A percentile compares a stretch with the other conserved stretches of the same genome.
phyloP scores from a whole-genome alignment of 2,329 filamentous ascomycete species.

The Nakataea oryzae region DNA sequence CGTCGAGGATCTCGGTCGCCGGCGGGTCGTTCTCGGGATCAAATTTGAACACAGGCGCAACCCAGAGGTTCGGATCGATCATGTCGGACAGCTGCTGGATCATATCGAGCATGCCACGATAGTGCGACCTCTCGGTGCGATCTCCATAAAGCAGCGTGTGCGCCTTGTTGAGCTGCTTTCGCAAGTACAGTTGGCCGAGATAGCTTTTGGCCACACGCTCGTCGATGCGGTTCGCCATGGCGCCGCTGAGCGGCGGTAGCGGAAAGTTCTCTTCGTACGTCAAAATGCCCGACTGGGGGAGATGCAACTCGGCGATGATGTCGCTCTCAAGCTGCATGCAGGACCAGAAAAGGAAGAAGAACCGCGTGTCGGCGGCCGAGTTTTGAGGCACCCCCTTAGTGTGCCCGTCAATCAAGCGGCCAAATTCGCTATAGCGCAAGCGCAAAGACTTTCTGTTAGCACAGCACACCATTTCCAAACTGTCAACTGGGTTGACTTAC shows the following conservation, averaged over 20 bases:
- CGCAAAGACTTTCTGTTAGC: neutral
- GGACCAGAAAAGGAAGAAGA: constrained; percentile 80
- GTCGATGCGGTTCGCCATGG: constrained; percentile 31
- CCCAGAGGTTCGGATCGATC: constrained; percentile 24
- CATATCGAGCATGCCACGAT: neutral
- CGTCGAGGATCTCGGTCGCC: constrained; percentile 65
- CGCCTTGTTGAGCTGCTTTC: constrained; percentile 54
- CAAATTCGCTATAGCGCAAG: constrained; percentile 23
- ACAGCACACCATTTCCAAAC: too few species aligned
- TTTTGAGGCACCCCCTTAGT: neutral
- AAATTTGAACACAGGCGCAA: constrained; percentile 42
- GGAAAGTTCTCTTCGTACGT: constrained; percentile 54
- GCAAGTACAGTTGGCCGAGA: constrained; percentile 50
- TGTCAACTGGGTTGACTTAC: constrained; percentile 42
- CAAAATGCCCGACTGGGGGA: constrained; percentile 51
- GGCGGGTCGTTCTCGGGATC: constrained; percentile 55
- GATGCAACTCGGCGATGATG: constrained; percentile 74
- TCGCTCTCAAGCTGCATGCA: constrained; percentile 90
- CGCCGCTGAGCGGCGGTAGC: constrained; percentile 46
- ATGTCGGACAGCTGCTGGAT: neutral
- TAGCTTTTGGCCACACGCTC: constrained; percentile 47
- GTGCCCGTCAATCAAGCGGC: constrained; percentile 23
- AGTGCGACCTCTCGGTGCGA: neutral
- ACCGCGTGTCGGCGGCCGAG: constrained; percentile 43
- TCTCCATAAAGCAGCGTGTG: constrained; percentile 44